Evolutionary conservation across 2,329 filamentous ascomycete genomes (phyloP).

Genomic region (Xylariaceae sp.): DNA sequence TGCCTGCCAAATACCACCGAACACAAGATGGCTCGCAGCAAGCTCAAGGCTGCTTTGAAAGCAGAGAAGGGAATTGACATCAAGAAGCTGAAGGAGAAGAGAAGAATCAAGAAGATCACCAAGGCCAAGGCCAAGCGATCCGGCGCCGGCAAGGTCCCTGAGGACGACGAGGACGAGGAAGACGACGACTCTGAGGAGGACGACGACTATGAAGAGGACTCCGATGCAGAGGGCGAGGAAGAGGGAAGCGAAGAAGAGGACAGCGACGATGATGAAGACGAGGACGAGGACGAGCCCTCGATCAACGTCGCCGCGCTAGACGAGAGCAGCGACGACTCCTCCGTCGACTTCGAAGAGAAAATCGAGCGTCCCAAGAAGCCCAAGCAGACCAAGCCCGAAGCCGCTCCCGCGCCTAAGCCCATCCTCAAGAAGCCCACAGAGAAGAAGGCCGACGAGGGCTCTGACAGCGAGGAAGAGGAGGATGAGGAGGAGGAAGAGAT

Average conservation of each 20-base stretch:
- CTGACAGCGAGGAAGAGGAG: slow-evolving; percentile 51
- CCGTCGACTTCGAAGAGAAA: slow-evolving; percentile 72
- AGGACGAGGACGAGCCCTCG: slow-evolving; percentile 33
- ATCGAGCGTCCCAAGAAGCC: slow-evolving; percentile 47
- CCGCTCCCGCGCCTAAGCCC: slow-evolving; percentile 37
- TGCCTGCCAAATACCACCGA: slow-evolving; percentile 8
- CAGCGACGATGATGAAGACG: slow-evolving; percentile 24
- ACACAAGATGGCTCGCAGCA: slow-evolving; percentile 27
- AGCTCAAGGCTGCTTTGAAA: slow-evolving; percentile 28
- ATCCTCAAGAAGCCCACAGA: slow-evolving; percentile 30
- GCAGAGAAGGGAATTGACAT: slow-evolving; percentile 29
- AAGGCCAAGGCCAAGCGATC: slow-evolving; percentile 24
- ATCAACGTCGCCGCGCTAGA: slow-evolving; percentile 49
- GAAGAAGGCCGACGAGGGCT: slow-evolving; percentile 39
- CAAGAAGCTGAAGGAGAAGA: slow-evolving; percentile 31
- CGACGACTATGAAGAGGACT: slow-evolving; percentile 16
- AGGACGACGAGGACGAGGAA: slow-evolving; percentile 14
- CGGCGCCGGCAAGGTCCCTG: slow-evolving; percentile 18
- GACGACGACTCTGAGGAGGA: slow-evolving; percentile 17
- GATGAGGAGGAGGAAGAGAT: slow-evolving; percentile 80
- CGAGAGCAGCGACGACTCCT: slow-evolving; percentile 62
- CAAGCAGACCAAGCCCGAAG: slow-evolving; percentile 33
- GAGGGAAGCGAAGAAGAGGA: slow-evolving; percentile 27
- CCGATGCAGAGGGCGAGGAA: slow-evolving; percentile 21
- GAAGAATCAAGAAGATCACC: slow-evolving; percentile 26